A percentile compares a stretch with the other conserved stretches of the same genome.
Conservation (phyloP, 2,329 filamentous ascomycete species). For the Tolypocladium inflatum region DNA sequence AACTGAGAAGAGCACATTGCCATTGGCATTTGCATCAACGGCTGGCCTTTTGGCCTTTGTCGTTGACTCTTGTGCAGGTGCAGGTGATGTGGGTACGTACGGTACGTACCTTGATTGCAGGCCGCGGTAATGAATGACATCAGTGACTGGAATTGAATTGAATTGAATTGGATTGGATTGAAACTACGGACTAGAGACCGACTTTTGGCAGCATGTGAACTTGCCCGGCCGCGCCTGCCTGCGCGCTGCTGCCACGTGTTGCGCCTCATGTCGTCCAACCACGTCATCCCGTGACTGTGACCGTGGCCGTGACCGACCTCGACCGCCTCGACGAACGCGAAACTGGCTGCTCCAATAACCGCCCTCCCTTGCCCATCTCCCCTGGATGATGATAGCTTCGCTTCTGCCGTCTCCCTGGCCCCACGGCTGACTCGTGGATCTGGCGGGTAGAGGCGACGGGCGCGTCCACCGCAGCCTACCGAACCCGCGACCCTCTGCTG, state of each 20-base stretch:
- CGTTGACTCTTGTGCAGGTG: no score
- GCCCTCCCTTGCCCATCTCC: background rate
- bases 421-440: slow-evolving; percentile 1
- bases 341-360: background rate
- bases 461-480: background rate
- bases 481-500: background rate
- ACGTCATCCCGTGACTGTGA: background rate
- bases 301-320: background rate
- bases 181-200: no score
- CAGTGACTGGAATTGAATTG: background rate
- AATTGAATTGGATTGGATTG: background rate
- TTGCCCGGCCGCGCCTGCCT: background rate
- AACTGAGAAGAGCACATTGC: no score
- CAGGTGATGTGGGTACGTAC: no score
- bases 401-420: background rate
- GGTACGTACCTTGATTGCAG: background rate
- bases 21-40: no score
- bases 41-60: background rate
- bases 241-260: background rate
- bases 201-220: background rate
- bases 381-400: background rate
- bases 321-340: background rate
- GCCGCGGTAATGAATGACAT: background rate
- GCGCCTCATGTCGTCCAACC: background rate
- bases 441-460: background rate